These are phyloP conservation scores for Lobosporangium transversale DNA, from an alignment of 192 early-diverging fungal species.

Conservation along the genomic window DNA sequence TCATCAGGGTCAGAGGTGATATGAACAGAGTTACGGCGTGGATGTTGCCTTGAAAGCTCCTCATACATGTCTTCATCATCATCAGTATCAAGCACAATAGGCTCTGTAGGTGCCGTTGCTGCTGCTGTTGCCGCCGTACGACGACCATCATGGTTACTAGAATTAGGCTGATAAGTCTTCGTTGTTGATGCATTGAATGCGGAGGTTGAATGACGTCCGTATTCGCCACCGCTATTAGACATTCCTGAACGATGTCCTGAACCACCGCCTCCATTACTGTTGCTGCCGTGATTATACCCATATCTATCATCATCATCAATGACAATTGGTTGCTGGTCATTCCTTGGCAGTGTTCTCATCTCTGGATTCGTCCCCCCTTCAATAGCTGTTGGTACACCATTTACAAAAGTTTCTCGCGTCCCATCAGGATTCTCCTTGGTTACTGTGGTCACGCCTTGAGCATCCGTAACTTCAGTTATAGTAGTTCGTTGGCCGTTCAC, in stretches of 20 bases:
- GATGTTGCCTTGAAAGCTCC: constrained; percentile 11
- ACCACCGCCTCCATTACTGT: neutral
- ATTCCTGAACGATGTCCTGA: neutral
- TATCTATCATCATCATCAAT: constrained; percentile 27
- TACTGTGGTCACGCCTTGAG: constrained; percentile 31
- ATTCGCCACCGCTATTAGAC: too few relatives aligned
- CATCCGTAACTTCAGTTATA: constrained; percentile 40
- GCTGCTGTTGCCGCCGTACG: too few relatives aligned
- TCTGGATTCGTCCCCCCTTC: constrained; percentile 1
- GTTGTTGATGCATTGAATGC: neutral
- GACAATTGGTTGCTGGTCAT: constrained; percentile 18
- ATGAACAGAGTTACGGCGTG: constrained; percentile 1
- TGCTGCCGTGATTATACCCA: neutral
- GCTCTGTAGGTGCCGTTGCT: constrained; percentile 10
- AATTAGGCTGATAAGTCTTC: neutral
- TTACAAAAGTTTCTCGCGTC: constrained; percentile 21
- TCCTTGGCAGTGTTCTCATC: neutral
- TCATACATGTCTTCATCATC: constrained; percentile 29
- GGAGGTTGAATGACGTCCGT: neutral
- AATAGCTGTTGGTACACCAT: constrained; percentile 30
- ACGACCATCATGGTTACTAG: neutral
- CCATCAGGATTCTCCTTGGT: constrained; percentile 40
- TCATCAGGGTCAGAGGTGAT: constrained; percentile 1
- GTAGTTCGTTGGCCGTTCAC: constrained; percentile 46
- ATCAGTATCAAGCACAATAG: constrained; percentile 24